Evolutionary conservation across 2,329 filamentous ascomycete genomes (phyloP), one percentile per base, ranked within the genome.

Genomic region (Ascochyta clinopodiicola): DNA sequence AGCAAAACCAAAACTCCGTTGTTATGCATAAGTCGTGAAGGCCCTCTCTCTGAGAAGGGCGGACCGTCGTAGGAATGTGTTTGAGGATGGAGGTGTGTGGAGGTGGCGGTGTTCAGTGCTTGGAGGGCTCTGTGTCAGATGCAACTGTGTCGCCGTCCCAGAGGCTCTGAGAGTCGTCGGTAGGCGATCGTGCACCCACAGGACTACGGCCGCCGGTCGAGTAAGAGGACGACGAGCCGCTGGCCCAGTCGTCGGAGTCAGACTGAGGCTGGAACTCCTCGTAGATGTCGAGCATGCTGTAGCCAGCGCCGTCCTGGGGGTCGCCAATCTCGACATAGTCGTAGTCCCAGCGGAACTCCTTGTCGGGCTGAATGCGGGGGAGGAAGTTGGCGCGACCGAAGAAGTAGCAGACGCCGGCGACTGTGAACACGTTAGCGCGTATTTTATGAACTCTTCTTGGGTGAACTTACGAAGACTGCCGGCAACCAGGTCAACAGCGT

Each of bases 321-420:
- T 96, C 89, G 66, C 94, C 94, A 55, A 88, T 78, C 79, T 97
- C 93, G 57, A 96, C 87, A 66, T 92, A 96, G 69, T 97, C 93
- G 77, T 98, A 97, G 66, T 97, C 91, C 92, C 93, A 98, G 59
- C 94, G 87, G 77, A 90, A 91, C 64, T 84, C 83, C 83, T 97
- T 97, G 77, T 92, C 92, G 46, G 84, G 77, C 76, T 97, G 94
- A 56, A 91, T 82, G 57, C 89, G 87, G 4, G 94, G 93, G 38
- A 98, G 78, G 80, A 91, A 96, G 56, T 88, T 87, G 37, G 88
- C 85, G 71, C 91, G 90, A 52, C 90, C 86, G 58, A 92, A 86
- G 78, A 94, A 96, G 81, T 91, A 98, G 55, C 89, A 87, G 45
- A 89, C 81, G 12, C 88, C 88, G 22, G 92, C 89, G 56, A 79